Percentiles rank a stretch among this genome's conserved stretches.
phyloP scores from a whole-genome alignment of 164 flowering plant species.

The Stephania yunnanensis region DNA sequence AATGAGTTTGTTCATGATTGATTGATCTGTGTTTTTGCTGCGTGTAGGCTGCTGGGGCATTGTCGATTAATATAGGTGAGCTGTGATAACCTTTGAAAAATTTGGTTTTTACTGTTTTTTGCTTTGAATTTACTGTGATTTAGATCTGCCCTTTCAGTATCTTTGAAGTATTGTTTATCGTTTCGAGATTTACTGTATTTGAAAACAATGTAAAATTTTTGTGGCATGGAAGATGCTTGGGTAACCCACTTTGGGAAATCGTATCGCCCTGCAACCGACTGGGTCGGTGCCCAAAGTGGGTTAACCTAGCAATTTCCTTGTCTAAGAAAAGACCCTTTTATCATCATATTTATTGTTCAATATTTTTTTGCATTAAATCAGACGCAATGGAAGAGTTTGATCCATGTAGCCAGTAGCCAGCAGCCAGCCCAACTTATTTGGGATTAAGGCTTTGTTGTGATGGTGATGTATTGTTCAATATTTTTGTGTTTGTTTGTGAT shows the following conservation, averaged over 20 bases:
- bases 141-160: neutral
- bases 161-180: neutral
- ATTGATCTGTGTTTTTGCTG: neutral
- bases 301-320: no score
- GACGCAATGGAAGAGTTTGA: no score
- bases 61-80: conserved; percentile 87
- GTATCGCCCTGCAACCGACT: neutral
- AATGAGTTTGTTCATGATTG: neutral
- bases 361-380: no score
- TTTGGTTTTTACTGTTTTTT: neutral
- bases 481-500: no score
- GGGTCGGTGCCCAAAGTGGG: neutral
- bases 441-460: no score
- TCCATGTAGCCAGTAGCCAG: no score
- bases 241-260: neutral
- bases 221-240: neutral
- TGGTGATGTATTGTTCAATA: no score
- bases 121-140: neutral
- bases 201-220: neutral
- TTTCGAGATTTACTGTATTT: neutral
- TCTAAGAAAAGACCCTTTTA: no score
- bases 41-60: conserved; percentile 93
- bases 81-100: neutral
- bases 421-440: no score
- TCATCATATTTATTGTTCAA: no score